phyloP scores from a whole-genome alignment of 73 alveolate species.

The Breviolum minutum region DNA sequence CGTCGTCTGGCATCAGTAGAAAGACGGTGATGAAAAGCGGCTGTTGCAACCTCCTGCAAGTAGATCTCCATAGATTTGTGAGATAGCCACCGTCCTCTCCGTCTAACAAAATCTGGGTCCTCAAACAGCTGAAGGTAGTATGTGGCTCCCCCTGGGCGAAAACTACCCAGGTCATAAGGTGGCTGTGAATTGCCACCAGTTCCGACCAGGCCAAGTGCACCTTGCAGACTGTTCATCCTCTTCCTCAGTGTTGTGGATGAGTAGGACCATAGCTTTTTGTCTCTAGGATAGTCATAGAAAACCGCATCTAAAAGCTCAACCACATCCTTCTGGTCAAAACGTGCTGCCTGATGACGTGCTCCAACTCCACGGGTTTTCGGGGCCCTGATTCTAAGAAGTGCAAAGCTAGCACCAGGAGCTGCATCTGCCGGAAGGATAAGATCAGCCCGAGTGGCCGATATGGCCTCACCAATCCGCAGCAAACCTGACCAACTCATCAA shows the following conservation, averaged over 20 bases:
- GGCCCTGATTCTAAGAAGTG: not conserved
- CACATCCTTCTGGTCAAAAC: not conserved
- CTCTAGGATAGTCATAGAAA: too few species aligned
- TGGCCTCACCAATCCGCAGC: not conserved
- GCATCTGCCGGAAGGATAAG: not conserved
- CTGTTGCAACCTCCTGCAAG: too few species aligned
- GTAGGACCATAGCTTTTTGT: not conserved
- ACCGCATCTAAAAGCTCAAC: not conserved
- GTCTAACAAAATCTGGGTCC: too few species aligned
- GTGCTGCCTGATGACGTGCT: not conserved
- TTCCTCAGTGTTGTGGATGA: not conserved
- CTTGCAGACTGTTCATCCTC: not conserved
- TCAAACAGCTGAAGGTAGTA: too few species aligned
- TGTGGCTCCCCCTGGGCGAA: too few species aligned
- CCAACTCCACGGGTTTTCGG: constrained; percentile 2
- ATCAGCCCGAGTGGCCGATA: not conserved
- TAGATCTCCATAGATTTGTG: too few species aligned
- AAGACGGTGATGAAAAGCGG: too few species aligned
- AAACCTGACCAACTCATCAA: not conserved
- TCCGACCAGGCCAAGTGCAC: not conserved
- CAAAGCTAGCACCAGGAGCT: not conserved
- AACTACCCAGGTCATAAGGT: not conserved
- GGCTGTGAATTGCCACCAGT: not conserved
- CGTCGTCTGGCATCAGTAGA: too few species aligned
- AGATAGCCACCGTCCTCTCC: too few species aligned